Evolutionary conservation across 192 early-diverging fungal genomes (phyloP).

Genomic region (Rhizophagus clarus): DNA sequence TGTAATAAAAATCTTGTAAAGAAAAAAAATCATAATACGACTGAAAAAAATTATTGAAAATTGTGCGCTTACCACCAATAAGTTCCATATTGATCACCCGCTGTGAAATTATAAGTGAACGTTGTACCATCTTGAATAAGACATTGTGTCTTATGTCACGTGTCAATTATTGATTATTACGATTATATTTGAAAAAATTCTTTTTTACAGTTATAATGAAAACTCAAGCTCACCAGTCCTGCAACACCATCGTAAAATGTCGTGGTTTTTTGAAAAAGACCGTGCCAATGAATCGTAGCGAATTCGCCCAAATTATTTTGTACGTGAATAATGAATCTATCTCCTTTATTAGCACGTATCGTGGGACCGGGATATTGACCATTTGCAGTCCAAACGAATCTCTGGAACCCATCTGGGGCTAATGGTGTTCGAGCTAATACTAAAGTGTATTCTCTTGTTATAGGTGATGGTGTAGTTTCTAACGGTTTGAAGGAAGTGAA

Average conservation of each 20-base stretch:
- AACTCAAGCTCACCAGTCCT: constrained; percentile 35
- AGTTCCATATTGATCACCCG: neutral
- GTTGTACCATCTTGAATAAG: neutral
- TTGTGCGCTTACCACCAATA: neutral
- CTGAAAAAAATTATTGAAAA: too few species aligned
- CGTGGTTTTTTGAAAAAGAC: constrained; percentile 75
- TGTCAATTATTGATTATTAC: too few species aligned
- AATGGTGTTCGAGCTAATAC: neutral
- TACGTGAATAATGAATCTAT: neutral
- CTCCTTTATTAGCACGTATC: neutral
- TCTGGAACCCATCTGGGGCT: neutral
- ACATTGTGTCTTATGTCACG: constrained; percentile 63
- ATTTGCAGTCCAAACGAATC: neutral
- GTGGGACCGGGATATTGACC: neutral
- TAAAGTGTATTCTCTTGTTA: neutral
- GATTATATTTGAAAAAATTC: too few species aligned
- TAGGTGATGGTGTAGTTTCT: neutral
- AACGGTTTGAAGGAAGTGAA: neutral
- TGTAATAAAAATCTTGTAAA: neutral
- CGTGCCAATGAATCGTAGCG: constrained; percentile 62
- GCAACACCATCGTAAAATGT: constrained; percentile 71
- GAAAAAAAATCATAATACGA: too few species aligned
- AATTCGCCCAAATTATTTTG: neutral
- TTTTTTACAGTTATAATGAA: too few species aligned
- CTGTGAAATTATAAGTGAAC: neutral